Evolutionary conservation across 371 early-diverging fungal genomes (phyloP).

Genomic region (Amoeboaphelidium occidentale): DNA sequence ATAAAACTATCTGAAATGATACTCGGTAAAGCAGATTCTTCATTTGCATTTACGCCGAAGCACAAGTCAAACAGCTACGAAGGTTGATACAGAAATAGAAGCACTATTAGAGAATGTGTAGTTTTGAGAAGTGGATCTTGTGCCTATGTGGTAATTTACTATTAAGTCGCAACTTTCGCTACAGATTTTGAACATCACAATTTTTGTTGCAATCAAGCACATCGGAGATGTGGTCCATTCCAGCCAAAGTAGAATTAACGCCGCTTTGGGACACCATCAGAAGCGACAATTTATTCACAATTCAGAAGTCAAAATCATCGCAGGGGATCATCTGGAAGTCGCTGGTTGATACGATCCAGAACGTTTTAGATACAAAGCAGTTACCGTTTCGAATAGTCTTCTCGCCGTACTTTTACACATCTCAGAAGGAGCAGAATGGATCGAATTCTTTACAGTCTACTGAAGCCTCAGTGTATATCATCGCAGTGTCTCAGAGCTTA

Average conservation of each 20-base stretch:
- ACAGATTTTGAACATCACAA: no score
- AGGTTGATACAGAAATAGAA: no score
- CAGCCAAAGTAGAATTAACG: background rate
- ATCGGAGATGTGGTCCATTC: background rate
- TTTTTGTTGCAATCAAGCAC: no score
- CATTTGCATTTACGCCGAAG: background rate
- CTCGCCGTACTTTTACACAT: slow-evolving; percentile 23
- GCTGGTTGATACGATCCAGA: background rate
- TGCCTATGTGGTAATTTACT: no score
- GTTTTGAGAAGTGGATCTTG: no score
- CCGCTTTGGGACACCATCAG: background rate
- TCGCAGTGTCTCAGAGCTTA: slow-evolving; percentile 49
- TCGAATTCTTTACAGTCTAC: background rate
- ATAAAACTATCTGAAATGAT: slow-evolving; percentile 38
- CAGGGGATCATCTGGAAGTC: background rate
- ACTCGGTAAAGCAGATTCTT: slow-evolving; percentile 1
- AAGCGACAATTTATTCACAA: background rate
- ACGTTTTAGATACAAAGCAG: slow-evolving; percentile 62
- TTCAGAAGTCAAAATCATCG: background rate
- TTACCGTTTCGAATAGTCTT: slow-evolving; percentile 70
- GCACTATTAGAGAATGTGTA: no score
- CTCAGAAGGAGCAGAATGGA: background rate
- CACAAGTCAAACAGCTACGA: background rate
- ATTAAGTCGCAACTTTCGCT: no score
- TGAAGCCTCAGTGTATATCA: slow-evolving; percentile 22